These are phyloP conservation scores for Corylus heterophylla DNA, from an alignment of 306 rosid genomes.

Conservation along the genomic window DNA sequence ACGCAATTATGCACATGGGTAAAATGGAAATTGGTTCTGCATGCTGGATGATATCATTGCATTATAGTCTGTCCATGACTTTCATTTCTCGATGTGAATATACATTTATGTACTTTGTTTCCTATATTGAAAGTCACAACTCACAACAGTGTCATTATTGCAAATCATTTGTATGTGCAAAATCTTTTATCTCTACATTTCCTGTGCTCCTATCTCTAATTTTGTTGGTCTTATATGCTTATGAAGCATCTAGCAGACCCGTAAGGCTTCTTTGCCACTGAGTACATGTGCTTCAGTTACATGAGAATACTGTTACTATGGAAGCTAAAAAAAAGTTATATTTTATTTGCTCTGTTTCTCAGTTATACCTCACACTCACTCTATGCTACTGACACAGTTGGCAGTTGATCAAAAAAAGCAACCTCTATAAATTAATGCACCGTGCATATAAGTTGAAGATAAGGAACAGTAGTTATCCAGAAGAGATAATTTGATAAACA, in stretches of 20 bases:
- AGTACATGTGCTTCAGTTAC: not conserved
- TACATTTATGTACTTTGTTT: not conserved
- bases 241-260: not conserved
- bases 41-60: not conserved
- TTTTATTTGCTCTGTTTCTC: not conserved
- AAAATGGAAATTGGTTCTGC: conserved; percentile 7
- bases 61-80: not conserved
- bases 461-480: not conserved
- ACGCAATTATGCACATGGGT: conserved; percentile 1
- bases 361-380: not conserved
- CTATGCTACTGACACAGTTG: not conserved
- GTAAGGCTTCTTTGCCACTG: not conserved
- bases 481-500: conserved; percentile 32
- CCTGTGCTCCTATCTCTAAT: not conserved
- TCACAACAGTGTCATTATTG: not conserved
- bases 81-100: not conserved
- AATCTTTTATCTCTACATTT: not conserved
- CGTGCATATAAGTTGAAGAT: not conserved
- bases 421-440: not conserved
- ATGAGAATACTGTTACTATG: not conserved
- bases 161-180: not conserved
- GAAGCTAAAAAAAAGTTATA: not conserved
- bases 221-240: not conserved
- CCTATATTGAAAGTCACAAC: not conserved
- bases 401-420: not conserved